phyloP scores from a whole-genome alignment of 2,329 filamentous ascomycete species.

The Pezicula carpinea region DNA sequence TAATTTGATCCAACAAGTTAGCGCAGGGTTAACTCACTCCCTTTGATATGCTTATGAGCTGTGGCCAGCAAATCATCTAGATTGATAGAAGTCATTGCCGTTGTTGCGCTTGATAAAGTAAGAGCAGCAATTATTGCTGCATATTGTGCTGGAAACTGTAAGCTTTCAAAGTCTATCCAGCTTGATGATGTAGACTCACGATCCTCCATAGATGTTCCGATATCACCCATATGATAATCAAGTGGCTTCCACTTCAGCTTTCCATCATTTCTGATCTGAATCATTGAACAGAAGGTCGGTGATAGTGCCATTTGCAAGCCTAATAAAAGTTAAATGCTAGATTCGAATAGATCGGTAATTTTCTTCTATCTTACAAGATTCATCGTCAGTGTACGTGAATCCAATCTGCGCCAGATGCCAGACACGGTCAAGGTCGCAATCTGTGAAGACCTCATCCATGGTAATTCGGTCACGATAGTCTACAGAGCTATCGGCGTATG shows the following conservation, averaged over 20 bases:
- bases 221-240: constrained; percentile 44
- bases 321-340: constrained; percentile 22
- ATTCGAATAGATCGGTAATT: background rate
- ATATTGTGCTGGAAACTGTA: constrained; percentile 41
- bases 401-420: constrained; percentile 71
- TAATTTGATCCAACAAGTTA: background rate
- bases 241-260: constrained; percentile 55
- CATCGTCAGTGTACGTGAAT: constrained; percentile 64
- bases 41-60: constrained; percentile 34
- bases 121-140: constrained; percentile 58
- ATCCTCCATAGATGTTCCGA: constrained; percentile 43
- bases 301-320: constrained; percentile 58
- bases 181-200: constrained; percentile 32
- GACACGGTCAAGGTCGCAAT: constrained; percentile 60
- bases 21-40: constrained; percentile 16
- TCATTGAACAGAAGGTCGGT: constrained; percentile 54
- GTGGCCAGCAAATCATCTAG: constrained; percentile 71
- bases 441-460: constrained; percentile 63
- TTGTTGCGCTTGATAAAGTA: constrained; percentile 45
- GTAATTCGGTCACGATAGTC: constrained; percentile 74
- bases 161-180: constrained; percentile 7
- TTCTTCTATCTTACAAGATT: constrained; percentile 49
- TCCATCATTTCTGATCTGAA: constrained; percentile 53
- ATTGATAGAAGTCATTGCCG: constrained; percentile 42
- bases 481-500: constrained; percentile 74